A percentile compares a stretch with the other conserved stretches of the same genome.
phyloP scores from a whole-genome alignment of 1,284 basidiomycete genomes.

The Tylopilus orsonianus region DNA sequence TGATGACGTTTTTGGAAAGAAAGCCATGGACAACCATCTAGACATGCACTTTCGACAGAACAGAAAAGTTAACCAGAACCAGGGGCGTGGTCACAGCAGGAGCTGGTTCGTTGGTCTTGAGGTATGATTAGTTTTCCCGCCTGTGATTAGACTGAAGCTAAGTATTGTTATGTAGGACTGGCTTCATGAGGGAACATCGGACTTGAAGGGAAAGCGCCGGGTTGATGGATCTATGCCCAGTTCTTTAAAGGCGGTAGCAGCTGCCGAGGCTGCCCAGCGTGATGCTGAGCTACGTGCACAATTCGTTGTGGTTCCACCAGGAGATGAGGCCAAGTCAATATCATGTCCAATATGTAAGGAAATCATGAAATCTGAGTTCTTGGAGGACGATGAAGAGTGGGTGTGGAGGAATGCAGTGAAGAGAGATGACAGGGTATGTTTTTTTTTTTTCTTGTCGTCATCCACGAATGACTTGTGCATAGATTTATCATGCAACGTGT shows the following conservation, averaged over 20 bases:
- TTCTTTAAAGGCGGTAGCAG: constrained; percentile 57
- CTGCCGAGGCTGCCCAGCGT: constrained; percentile 68
- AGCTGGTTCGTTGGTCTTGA: constrained; percentile 88
- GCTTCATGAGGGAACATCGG: constrained; percentile 64
- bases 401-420: constrained; percentile 92
- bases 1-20: constrained; percentile 70
- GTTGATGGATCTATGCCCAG: constrained; percentile 49
- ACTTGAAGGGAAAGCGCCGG: constrained; percentile 65
- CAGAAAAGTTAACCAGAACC: constrained; percentile 80
- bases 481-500: constrained; percentile 93
- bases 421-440: constrained; percentile 77
- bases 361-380: constrained; percentile 86
- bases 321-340: constrained; percentile 75
- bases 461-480: constrained; percentile 3
- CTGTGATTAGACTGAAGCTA: constrained; percentile 13
- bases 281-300: constrained; percentile 75
- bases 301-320: constrained; percentile 85
- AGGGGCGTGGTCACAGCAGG: constrained; percentile 85
- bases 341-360: constrained; percentile 99
- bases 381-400: constrained; percentile 98
- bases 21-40: constrained; percentile 83
- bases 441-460: background rate
- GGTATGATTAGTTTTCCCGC: constrained; percentile 46
- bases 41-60: constrained; percentile 99
- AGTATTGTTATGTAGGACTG: constrained; percentile 64